Base-by-base conservation (phyloP, 257 asterid genomes). In the Avicennia marina region DNA sequence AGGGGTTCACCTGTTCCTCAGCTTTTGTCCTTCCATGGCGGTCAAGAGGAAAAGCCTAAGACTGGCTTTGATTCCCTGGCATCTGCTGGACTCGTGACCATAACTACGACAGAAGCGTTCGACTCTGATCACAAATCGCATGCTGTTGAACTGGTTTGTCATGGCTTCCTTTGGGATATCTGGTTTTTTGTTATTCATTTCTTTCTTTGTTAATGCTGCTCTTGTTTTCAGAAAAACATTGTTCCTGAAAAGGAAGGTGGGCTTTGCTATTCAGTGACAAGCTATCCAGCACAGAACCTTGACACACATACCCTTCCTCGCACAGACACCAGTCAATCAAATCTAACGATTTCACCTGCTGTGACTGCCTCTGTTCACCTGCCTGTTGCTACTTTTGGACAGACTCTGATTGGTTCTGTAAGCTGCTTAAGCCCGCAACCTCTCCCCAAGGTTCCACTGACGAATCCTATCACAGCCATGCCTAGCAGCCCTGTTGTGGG, bases 41-140 rank as follows among this genome's bases (percentile, higher is more conserved):
- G 70, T 57, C 68, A 70, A 20, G 69, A 55, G 36, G 85, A 74
- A 22, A 80, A 61, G 59, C 78, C 74, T 0, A 84, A 77, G 73
- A 71, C 77, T 34, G 91, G 94, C 44, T 87, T 78, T 29, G 82
- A 81, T 34, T 77, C 89, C 31, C 91, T 84, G 10, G 87, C 80
- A 4, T 81, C 91, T 6, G 20, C 86, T 33, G 96, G 94, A 67
- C 56, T 84, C 69, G 85, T 87, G 54, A 73, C 86, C 1, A 81
- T 84, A 57, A 84, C 85, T 25, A 81, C 89, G 25, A 57, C 73
- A 11, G 75, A 68, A 41, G 58, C 72, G 19, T 61, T 68, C 16
- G 74, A 77, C 36, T 53, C 74, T 31, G 34, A 33, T 34, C 74
- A 51, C 62, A 54, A 46, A 66, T 58, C 81, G 8, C 75, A 72